A percentile compares a stretch with the other conserved stretches of the same genome.
These are phyloP conservation scores for Aspergillaceae sp. DNA, from an alignment of 2,329 filamentous ascomycete species.

Conservation along the genomic window DNA sequence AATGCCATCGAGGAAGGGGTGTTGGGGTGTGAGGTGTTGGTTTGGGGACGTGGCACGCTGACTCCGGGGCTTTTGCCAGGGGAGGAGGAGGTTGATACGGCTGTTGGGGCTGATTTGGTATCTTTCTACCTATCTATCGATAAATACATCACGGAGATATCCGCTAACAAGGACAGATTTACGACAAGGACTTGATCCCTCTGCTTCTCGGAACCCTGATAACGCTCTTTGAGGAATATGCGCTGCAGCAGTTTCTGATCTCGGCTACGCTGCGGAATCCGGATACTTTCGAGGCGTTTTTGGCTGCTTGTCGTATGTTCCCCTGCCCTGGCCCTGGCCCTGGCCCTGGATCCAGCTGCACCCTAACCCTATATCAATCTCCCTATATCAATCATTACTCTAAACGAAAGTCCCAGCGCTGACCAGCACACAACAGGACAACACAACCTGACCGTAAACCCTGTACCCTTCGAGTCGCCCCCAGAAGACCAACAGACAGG, in stretches of 20 bases:
- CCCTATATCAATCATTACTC: no score
- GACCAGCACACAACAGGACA: constrained; percentile 15
- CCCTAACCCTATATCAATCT: neutral
- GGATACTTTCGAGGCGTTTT: constrained; percentile 53
- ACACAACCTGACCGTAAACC: constrained; percentile 27
- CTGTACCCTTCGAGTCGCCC: constrained; percentile 36
- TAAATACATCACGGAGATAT: neutral
- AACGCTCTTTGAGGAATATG: constrained; percentile 48
- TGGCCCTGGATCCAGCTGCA: neutral
- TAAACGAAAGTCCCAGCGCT: no score
- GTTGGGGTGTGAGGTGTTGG: constrained; percentile 9
- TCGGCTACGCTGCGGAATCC: constrained; percentile 54
- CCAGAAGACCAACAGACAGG: constrained; percentile 36
- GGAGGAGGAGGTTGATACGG: constrained; percentile 35
- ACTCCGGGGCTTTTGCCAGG: constrained; percentile 28
- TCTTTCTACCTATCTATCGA: constrained; percentile 3
- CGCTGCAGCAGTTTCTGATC: constrained; percentile 47
- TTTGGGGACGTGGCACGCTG: constrained; percentile 18
- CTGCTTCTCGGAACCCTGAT: constrained; percentile 48
- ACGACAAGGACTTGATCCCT: constrained; percentile 51
- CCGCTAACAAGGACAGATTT: constrained; percentile 41
- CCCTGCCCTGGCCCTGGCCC: no score
- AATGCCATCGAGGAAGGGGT: constrained; percentile 20
- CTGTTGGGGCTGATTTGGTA: constrained; percentile 36
- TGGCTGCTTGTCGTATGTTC: constrained; percentile 49